These are phyloP conservation scores for Pythium phragmitis DNA, from an alignment of 352 stramenopile species.

Conservation along the genomic window DNA sequence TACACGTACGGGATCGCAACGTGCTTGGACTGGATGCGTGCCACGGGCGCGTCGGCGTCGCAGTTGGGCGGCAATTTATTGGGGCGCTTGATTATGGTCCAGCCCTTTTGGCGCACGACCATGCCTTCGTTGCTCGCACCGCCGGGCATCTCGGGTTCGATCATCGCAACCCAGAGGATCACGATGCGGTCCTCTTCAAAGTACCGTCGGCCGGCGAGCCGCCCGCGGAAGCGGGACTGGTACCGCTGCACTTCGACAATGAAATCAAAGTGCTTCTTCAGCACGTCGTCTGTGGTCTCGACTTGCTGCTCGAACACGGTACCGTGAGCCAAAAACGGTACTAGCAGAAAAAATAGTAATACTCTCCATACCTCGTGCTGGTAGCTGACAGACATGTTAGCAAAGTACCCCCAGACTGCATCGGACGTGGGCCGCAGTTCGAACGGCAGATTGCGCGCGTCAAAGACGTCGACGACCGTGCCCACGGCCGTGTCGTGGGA, in stretches of 20 bases:
- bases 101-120: constrained; percentile 36
- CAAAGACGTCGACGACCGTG: constrained; percentile 27
- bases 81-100: constrained; percentile 53
- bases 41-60: constrained; percentile 30
- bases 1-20: constrained; percentile 62
- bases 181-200: constrained; percentile 29
- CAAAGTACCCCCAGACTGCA: constrained; percentile 28
- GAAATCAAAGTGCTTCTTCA: constrained; percentile 29
- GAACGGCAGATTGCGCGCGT: constrained; percentile 27
- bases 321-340: neutral
- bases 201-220: constrained; percentile 18
- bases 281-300: constrained; percentile 23
- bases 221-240: constrained; percentile 20
- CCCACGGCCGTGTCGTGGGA: constrained; percentile 8
- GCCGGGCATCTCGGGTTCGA: constrained; percentile 25
- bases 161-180: constrained; percentile 27
- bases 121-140: constrained; percentile 20
- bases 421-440: constrained; percentile 16
- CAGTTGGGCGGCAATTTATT: constrained; percentile 28
- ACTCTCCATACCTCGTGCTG: constrained; percentile 12
- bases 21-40: constrained; percentile 75
- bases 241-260: constrained; percentile 21
- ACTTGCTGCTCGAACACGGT: constrained; percentile 9
- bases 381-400: constrained; percentile 20
- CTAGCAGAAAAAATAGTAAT: neutral